phyloP scores from a whole-genome alignment of 257 asterid genomes.

The Rubia yunnanensis region DNA sequence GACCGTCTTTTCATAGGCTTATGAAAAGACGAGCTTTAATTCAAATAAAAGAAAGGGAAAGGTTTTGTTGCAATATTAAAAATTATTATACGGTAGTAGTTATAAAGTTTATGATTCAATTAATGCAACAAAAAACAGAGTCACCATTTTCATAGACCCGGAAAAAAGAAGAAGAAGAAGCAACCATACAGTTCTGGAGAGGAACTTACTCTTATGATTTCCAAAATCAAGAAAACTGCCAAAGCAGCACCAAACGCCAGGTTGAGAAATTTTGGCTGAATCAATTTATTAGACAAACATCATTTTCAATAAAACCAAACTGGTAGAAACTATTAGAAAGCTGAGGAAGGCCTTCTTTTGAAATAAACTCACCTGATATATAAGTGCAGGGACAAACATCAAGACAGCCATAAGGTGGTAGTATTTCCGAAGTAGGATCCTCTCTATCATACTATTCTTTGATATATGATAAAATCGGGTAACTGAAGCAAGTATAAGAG shows the following conservation, averaged over 20 bases:
- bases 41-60: too few relatives aligned
- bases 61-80: too few relatives aligned
- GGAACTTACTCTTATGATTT: conserved; percentile 77
- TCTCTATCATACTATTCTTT: conserved; percentile 66
- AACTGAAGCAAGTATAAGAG: conserved; percentile 60
- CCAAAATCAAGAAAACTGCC: conserved; percentile 77
- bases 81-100: too few relatives aligned
- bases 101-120: too few relatives aligned
- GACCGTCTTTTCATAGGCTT: too few relatives aligned
- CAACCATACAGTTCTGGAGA: conserved; percentile 6
- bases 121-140: too few relatives aligned
- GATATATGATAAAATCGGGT: conserved; percentile 67
- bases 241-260: conserved; percentile 95
- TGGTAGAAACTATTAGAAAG: background rate
- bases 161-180: conserved; percentile 2
- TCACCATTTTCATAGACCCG: background rate
- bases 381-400: conserved; percentile 43
- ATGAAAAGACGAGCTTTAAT: too few relatives aligned
- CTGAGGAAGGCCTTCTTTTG: conserved; percentile 2
- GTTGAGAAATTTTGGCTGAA: conserved; percentile 49
- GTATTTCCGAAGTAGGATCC: conserved; percentile 96
- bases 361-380: conserved; percentile 33
- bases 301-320: background rate
- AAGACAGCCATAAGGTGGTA: conserved; percentile 88
- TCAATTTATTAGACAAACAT: conserved; percentile 8